Conservation (phyloP, 306 rosid genomes). For the Mimosa bimucronata region DNA sequence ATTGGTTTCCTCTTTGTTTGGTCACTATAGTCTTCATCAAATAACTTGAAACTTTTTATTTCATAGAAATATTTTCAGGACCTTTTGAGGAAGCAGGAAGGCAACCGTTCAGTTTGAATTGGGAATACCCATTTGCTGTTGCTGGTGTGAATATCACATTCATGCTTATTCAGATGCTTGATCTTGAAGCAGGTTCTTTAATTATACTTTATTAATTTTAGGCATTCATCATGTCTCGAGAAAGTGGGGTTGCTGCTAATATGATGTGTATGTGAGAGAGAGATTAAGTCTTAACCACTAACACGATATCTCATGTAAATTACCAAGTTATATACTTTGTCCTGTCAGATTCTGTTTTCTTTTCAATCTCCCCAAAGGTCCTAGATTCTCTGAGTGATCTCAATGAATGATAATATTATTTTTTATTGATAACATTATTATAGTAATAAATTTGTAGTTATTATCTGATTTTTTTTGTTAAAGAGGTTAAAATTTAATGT, state of each 20-base stretch:
- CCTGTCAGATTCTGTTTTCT: too few species aligned
- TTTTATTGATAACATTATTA: too few species aligned
- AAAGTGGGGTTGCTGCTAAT: background rate
- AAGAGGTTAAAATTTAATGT: too few species aligned
- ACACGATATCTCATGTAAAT: too few species aligned
- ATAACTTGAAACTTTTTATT: constrained; percentile 42
- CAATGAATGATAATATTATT: too few species aligned
- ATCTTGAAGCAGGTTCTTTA: constrained; percentile 93
- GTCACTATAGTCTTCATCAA: background rate
- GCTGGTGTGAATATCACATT: constrained; percentile 99
- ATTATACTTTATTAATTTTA: constrained; percentile 21
- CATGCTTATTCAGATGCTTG: constrained; percentile 99
- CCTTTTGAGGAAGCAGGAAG: constrained; percentile 96
- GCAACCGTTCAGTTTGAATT: constrained; percentile 93
- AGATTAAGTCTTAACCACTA: background rate
- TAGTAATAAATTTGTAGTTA: too few species aligned
- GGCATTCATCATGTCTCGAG: background rate
- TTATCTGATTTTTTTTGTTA: too few species aligned
- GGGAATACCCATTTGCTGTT: constrained; percentile 99
- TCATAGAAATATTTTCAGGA: constrained; percentile 93
- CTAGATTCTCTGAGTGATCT: too few species aligned
- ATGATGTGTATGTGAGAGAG: background rate
- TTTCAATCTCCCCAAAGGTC: too few species aligned
- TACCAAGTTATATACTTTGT: too few species aligned
- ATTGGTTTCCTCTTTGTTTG: constrained; percentile 18